Evolutionary conservation across 371 early-diverging fungal species (phyloP).

Genomic region (Lichtheimia ramosa): DNA sequence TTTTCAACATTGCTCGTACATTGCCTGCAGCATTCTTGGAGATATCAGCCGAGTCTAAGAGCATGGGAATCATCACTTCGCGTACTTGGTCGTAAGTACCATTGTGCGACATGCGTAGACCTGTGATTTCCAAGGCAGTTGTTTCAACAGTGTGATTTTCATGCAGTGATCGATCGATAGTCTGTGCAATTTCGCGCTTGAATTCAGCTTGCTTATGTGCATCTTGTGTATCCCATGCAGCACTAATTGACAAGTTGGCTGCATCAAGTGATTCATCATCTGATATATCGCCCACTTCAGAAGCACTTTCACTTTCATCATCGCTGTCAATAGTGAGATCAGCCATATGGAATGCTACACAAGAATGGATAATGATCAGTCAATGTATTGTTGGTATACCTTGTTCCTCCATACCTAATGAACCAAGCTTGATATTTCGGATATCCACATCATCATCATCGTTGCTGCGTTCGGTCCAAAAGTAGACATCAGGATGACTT

Average conservation of each 20-base stretch:
- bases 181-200: constrained; percentile 76
- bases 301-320: constrained; percentile 53
- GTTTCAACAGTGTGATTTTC: constrained; percentile 78
- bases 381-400: not conserved
- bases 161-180: constrained; percentile 78
- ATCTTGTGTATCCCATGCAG: constrained; percentile 28
- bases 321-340: constrained; percentile 40
- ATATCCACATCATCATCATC: constrained; percentile 49
- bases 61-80: constrained; percentile 65
- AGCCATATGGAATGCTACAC: constrained; percentile 37
- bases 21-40: constrained; percentile 32
- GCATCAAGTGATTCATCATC: constrained; percentile 42
- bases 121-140: constrained; percentile 85
- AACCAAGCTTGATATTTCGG: constrained; percentile 48
- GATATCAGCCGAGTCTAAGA: constrained; percentile 61
- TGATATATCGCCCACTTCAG: constrained; percentile 55
- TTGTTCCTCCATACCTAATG: constrained; percentile 27
- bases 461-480: constrained; percentile 43
- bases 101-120: constrained; percentile 88
- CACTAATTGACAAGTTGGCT: constrained; percentile 28
- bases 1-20: constrained; percentile 47
- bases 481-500: constrained; percentile 39
- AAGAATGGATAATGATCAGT: not conserved
- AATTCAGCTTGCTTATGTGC: constrained; percentile 63
- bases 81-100: constrained; percentile 81